Base-by-base conservation (phyloP, 2,329 filamentous ascomycete genomes). In the Epicoccum nigrum region DNA sequence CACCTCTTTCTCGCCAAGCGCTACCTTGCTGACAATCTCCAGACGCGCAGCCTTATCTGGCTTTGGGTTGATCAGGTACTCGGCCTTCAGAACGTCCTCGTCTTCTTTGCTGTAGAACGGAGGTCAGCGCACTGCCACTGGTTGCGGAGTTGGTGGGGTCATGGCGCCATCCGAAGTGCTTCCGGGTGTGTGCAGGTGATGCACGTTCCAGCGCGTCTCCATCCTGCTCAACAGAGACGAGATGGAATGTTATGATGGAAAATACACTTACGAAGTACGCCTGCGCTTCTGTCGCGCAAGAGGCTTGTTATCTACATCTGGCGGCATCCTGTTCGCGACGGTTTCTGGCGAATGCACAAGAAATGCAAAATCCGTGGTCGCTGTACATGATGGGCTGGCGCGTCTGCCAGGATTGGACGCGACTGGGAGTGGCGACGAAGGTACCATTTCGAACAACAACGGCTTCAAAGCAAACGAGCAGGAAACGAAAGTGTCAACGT, bases 1-100 rank as follows among this genome's bases (percentile, higher is more conserved):
- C 30, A 97, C 91, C 79, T 97, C 92, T 74, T 96, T 97, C 77
- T 97, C 92, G 61, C 90, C 93, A 58, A 97, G 81, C 19, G 90
- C 88, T 55, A 97, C 92, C 74, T 86, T 89, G 75, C 85, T 84
- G 54, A 95, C 90, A 58, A 97, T 92, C 51, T 87, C 86, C 38
- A 90, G 82, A 76, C 93, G 90, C 73, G 90, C 88, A 48, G 86
- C 83, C 76, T 96, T 97, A 77, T 96, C 92, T 27, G 93, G 93
- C 74, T 96, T 97, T 6, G 90, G 85, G 72, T 97, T 95, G 56
- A 81, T 83, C 63, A 84, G 82, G 70, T 96, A 97, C 52, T 93
- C 91, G 28, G 88, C 83, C 74, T 97, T 93, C 54, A 97, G 86
- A 45, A 95, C 84, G 44, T 87, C 84, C 77, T 96, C 93, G 77